These are phyloP conservation scores for Camellia japonica DNA, from an alignment of 148 eudicot genomes.

Conservation along the genomic window DNA sequence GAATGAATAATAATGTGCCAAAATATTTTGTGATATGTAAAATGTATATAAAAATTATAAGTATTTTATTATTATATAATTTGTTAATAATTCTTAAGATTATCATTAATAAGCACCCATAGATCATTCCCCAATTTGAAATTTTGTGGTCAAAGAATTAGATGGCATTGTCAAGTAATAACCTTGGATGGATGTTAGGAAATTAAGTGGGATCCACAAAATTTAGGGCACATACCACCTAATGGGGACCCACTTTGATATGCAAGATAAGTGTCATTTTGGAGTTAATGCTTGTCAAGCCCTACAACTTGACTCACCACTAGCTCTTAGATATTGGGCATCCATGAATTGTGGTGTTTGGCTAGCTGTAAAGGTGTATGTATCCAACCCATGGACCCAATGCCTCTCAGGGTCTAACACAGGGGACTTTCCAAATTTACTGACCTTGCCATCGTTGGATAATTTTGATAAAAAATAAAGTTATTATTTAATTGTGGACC, in stretches of 20 bases:
- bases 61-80: too few relatives aligned
- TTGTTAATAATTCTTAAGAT: too few relatives aligned
- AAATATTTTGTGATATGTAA: too few relatives aligned
- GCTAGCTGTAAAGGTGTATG: slow-evolving; percentile 3
- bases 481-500: too few relatives aligned
- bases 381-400: neutral
- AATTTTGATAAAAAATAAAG: too few relatives aligned
- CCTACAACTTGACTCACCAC: neutral
- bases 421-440: neutral
- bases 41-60: too few relatives aligned
- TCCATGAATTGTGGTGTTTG: neutral
- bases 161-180: neutral
- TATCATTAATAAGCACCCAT: too few relatives aligned
- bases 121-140: neutral
- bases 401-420: too few relatives aligned
- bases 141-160: slow-evolving; percentile 10
- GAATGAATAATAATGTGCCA: too few relatives aligned
- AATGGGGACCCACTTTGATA: slow-evolving; percentile 9
- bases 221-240: neutral
- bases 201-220: neutral
- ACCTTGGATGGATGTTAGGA: neutral
- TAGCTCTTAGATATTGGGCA: neutral
- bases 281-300: neutral
- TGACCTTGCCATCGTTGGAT: too few relatives aligned
- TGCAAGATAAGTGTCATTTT: slow-evolving; percentile 7